Evolutionary conservation across 352 stramenopile species (phyloP).

Genomic region (Pythium aristosporum): DNA sequence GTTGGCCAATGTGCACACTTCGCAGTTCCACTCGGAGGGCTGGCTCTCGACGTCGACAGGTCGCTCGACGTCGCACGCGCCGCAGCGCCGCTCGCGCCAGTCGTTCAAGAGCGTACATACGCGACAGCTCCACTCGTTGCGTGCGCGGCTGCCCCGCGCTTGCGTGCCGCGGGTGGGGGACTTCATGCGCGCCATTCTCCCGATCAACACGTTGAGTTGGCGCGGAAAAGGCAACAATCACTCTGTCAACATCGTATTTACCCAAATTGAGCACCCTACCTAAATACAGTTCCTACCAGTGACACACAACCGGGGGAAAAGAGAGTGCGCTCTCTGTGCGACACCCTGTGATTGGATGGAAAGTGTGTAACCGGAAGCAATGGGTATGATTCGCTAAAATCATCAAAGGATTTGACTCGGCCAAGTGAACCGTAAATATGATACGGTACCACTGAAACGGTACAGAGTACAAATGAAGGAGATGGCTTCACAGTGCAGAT

Average conservation of each 20-base stretch:
- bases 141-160: neutral
- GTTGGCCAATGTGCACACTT: slow-evolving; percentile 20
- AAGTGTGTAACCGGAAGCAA: too few species aligned
- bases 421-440: too few species aligned
- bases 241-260: slow-evolving; percentile 2
- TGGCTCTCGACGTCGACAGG: slow-evolving; percentile 16
- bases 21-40: slow-evolving; percentile 12
- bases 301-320: too few species aligned
- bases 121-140: slow-evolving; percentile 60
- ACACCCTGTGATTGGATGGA: too few species aligned
- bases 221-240: slow-evolving; percentile 22
- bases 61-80: slow-evolving; percentile 51
- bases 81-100: slow-evolving; percentile 42
- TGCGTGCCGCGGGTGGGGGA: neutral
- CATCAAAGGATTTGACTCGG: too few species aligned
- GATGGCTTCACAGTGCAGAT: too few species aligned
- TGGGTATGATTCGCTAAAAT: too few species aligned
- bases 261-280: neutral
- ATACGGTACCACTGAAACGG: too few species aligned
- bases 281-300: too few species aligned
- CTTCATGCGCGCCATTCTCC: slow-evolving; percentile 14
- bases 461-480: too few species aligned
- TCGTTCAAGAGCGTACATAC: slow-evolving; percentile 71
- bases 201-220: slow-evolving; percentile 1
- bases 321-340: too few species aligned